Evolutionary conservation across 2,329 filamentous ascomycete species (phyloP).

Genomic region (Calonectria ilicicola): DNA sequence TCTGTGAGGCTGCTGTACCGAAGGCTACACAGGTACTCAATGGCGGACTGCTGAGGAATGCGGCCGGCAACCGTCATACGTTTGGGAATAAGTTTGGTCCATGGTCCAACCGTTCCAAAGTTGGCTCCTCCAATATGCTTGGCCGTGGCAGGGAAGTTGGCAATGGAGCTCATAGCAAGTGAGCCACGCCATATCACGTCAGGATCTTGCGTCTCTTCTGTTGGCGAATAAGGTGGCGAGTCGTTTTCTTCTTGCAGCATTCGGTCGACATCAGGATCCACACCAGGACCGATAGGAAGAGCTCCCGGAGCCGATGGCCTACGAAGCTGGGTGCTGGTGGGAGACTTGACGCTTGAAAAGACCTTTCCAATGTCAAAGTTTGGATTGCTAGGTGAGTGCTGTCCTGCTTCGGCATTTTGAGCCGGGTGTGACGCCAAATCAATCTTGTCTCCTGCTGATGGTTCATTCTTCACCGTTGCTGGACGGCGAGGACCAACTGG

Average conservation of each 20-base stretch:
- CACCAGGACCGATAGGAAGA: slow-evolving; percentile 68
- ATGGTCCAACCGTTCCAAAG: slow-evolving; percentile 72
- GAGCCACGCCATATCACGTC: slow-evolving; percentile 83
- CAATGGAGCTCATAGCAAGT: slow-evolving; percentile 81
- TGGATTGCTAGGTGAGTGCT: slow-evolving; percentile 65
- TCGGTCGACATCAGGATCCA: slow-evolving; percentile 91
- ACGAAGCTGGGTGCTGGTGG: slow-evolving; percentile 62
- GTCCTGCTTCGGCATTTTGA: slow-evolving; percentile 60
- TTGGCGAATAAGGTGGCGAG: slow-evolving; percentile 86
- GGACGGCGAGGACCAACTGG: slow-evolving; percentile 37
- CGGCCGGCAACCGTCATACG: slow-evolving; percentile 80
- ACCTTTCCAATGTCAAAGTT: slow-evolving; percentile 89
- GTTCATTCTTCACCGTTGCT: slow-evolving; percentile 51
- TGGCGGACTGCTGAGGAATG: slow-evolving; percentile 84
- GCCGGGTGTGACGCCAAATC: slow-evolving; percentile 46
- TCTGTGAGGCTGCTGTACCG: slow-evolving; percentile 87
- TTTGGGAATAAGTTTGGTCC: slow-evolving; percentile 80
- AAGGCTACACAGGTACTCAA: slow-evolving; percentile 90
- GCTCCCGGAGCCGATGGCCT: slow-evolving; percentile 61
- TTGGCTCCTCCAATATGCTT: slow-evolving; percentile 89
- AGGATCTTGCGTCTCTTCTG: slow-evolving; percentile 76
- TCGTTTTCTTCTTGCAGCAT: slow-evolving; percentile 85
- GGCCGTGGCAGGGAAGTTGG: slow-evolving; percentile 81
- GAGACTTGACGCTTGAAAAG: slow-evolving; percentile 85
- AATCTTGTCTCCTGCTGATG: slow-evolving; percentile 38